Base-by-base conservation (phyloP, 495 filamentous ascomycete species). In the Xylaria intraflava region DNA sequence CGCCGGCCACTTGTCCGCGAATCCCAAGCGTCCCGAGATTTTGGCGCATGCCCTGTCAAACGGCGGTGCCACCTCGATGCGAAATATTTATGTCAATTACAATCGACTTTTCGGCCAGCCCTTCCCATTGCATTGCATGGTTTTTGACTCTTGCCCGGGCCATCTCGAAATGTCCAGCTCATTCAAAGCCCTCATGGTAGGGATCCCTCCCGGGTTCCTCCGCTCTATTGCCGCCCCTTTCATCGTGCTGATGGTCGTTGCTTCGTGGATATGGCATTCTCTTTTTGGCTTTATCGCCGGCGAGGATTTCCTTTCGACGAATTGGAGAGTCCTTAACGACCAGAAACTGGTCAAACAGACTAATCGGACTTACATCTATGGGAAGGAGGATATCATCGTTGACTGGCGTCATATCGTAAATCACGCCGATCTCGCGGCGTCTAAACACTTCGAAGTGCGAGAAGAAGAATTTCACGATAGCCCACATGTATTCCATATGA, bases 11-110 rank as follows among this genome's bases (percentile, higher is more conserved):
- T 39, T 66, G 43, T 64, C 61, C 19, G 42, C 46, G 24, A 41
- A 53, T 9, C 64, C 64, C 11, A 38, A 42, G 12, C 44, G 7
- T 26, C 65, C 72, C 50, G 52, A 71, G 46, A 57, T 77, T 6
- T 56, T 73, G 3, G 57, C 71, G 53, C 74, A 78, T 56, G 31
- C 66, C 41, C 74, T 70, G 55, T 76, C 72, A 40, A 76, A 75
- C 63, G 75, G 74, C 46, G 75, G 75, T 16, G 57, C 60, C 22
- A 29, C 55, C n/a, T 58, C 61, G 2, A 61, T 69, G 11, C 52
- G 41, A 7, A 49, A 51, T 2, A 30, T 74, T 0, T 67, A 67
- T 22, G 48, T 47, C 27, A 24, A 41, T 19, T 60, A 66, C 45
- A 16, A n/a, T 29, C 51, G 41, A 24, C 49, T 59, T n/a, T 56